Base-by-base conservation (phyloP, 164 flowering plant species). In the Pachysandra terminalis region DNA sequence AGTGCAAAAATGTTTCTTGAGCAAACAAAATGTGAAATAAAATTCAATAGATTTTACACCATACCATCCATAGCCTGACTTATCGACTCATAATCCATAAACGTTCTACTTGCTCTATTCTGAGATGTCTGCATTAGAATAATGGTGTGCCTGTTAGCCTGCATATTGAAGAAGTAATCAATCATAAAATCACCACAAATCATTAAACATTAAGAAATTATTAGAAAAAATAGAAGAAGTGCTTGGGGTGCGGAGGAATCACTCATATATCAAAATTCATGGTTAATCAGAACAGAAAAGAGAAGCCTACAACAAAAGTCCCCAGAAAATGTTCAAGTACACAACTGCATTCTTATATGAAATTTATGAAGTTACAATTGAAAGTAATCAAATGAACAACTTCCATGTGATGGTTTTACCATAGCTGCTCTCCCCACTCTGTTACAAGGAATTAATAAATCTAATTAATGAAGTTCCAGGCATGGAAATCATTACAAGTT, bases 31-130 rank as follows among this genome's bases (percentile, higher is more conserved):
- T n/a, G n/a, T n/a, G n/a, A n/a, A n/a, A n/a, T 27, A 49, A 25
- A 49, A 14, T 27, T 59, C 12, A 27, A 40, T 35, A 25, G 54
- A 69, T 26, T 3, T 26, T 19, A 71, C 17, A 26, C 35, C 72
- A 58, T 87, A 92, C 98, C 98, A 79, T 92, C 96, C 90, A 95
- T 88, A 23, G 98, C 96, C 69, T 92, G 97, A 74, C 82, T 84
- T 45, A 89, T 83, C 19, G 98, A 95, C 19, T 82, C 93, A 76
- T 85, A 95, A 68, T 95, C 98, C 98, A 92, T 91, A 77, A 92
- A 95, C 19, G 97, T 95, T 72, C 98, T 83, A 52, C 86, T 82
- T 67, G 97, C 87, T 79, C 86, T 85, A 83, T 76, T 85, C 27
- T 69, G 96, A 72, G 98, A 85, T 19, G 91, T 76, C 73, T 95